These are phyloP conservation scores for Cercospora beticola DNA, from an alignment of 2,329 filamentous ascomycete genomes.

Conservation along the genomic window DNA sequence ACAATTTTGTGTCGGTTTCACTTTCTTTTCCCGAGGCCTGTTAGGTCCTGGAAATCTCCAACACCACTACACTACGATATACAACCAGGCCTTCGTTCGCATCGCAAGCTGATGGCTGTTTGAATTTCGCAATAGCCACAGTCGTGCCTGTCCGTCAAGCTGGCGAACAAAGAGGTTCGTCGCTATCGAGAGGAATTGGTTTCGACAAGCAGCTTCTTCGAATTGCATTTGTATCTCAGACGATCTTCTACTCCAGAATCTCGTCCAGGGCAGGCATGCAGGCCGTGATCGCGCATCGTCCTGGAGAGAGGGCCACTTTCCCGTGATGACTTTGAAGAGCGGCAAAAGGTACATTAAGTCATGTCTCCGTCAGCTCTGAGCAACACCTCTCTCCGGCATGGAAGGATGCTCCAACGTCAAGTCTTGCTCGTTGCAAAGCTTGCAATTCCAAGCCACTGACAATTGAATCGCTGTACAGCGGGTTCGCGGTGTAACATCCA, in stretches of 20 bases:
- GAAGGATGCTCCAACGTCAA: background rate
- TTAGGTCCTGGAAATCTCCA: background rate
- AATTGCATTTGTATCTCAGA: background rate
- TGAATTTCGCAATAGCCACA: background rate
- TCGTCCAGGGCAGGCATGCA: background rate
- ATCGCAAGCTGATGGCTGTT: background rate
- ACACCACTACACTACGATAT: background rate
- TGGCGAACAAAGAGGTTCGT: background rate
- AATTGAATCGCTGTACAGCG: background rate
- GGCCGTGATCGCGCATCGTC: background rate
- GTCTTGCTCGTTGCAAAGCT: background rate
- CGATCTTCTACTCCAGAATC: background rate
- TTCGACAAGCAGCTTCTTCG: background rate
- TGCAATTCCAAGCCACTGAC: background rate
- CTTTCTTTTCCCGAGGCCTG: background rate
- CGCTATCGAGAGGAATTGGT: background rate
- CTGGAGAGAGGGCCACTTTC: background rate
- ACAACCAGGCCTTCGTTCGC: background rate
- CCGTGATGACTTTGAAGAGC: background rate
- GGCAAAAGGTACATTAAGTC: background rate
- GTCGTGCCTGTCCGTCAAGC: background rate
- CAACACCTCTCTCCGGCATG: background rate
- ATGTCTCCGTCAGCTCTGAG: background rate
- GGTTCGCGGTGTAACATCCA: background rate
- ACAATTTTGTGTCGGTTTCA: background rate